phyloP scores from a whole-genome alignment of 441 rosid genomes.

The Euphorbia celastroides region DNA sequence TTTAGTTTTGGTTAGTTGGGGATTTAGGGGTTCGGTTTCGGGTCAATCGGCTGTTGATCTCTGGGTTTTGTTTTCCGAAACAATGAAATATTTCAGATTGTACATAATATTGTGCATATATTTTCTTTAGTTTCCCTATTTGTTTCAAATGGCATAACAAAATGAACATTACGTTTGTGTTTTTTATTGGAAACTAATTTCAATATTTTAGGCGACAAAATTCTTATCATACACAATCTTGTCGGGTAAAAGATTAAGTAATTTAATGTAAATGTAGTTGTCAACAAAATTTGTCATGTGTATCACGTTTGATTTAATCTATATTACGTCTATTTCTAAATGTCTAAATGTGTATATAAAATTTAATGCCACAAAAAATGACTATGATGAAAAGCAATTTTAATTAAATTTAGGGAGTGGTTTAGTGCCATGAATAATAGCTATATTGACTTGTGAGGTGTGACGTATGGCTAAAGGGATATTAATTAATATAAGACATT shows the following conservation, averaged over 20 bases:
- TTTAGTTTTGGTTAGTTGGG: conserved; percentile 15
- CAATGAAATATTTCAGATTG: conserved; percentile 14
- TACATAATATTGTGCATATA: conserved; percentile 24
- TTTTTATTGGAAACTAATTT: neutral
- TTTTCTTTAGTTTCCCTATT: neutral
- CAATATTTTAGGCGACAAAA: no score
- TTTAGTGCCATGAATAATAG: neutral
- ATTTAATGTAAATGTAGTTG: no score
- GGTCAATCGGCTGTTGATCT: conserved; percentile 32
- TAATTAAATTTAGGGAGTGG: neutral
- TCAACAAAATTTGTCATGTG: no score
- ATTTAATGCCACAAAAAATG: conserved; percentile 8
- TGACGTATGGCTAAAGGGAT: neutral
- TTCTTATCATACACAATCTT: no score
- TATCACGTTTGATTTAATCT: no score
- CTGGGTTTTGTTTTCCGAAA: conserved; percentile 4
- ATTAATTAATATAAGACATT: neutral
- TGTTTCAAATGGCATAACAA: neutral
- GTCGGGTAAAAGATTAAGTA: no score
- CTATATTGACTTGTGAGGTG: neutral
- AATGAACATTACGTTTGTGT: neutral
- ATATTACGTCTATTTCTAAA: neutral
- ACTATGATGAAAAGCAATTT: neutral
- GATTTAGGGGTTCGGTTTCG: neutral
- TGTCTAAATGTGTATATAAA: neutral